Base-by-base conservation (phyloP, 2,329 filamentous ascomycete genomes). In the Calonectria naviculata region DNA sequence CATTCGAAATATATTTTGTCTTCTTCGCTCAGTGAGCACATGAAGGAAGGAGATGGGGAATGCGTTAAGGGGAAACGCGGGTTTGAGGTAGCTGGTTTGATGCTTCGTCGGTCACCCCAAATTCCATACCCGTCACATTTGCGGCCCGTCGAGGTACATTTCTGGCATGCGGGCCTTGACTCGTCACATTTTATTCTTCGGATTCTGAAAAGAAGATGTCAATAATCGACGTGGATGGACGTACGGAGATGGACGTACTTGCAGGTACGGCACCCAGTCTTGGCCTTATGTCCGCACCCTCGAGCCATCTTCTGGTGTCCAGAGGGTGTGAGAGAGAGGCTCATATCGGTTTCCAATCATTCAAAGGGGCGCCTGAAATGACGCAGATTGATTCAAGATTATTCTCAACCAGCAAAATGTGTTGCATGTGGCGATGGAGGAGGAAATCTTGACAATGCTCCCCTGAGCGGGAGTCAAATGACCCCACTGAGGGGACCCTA, bases 131-230 rank as follows among this genome's bases (percentile, higher is more conserved):
- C 63, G 26, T 65, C 63, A 29, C 63, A 65, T 12, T 26, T 54
- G 12, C 63, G 46, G 3, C 63, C 63, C 15, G 63, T 65, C n/a
- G 47, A 31, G 12, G 47, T 46, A 17, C 63, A 65, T 24, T 65
- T 56, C 10, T 19, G 28, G 19, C 63, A 65, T 15, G 47, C 13
- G 5, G 63, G 63, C 13, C 63, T 65, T 12, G 63, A 38, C 15
- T 65, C 63, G n/a, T 65, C 63, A 24, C 63, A 65, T 17, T 65
- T 65, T 9, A 58, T 34, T 44, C 63, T 42, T 36, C 63, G 47
- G 10, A 56, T 38, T 26, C 63, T 65, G 24, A 24, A 4, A 17
- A 4, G 2, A 5, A 21, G 12, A 5, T 4, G 46, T 26, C 15
- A 65, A 5, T 28, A 12, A 6, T 8, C 2, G 4, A 26, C 5